phyloP scores from a whole-genome alignment of 352 stramenopile genomes.

The Pythium oligandrum region DNA sequence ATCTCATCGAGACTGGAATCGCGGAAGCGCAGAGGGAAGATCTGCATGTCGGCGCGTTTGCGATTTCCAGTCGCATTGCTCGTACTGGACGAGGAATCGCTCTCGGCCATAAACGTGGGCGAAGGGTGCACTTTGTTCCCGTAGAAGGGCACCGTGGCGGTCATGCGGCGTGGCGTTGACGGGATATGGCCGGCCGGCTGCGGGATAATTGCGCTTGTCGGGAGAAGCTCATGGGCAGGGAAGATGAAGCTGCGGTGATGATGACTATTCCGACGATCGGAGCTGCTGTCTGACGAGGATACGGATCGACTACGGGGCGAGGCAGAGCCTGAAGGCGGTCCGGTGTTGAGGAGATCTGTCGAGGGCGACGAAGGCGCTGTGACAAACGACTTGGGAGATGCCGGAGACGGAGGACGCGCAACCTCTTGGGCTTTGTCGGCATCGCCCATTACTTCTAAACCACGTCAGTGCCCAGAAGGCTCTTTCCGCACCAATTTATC shows the following conservation, averaged over 20 bases:
- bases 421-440: too few species aligned
- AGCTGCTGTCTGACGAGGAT: constrained; percentile 25
- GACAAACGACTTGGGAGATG: too few species aligned
- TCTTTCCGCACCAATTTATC: too few species aligned
- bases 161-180: constrained; percentile 14
- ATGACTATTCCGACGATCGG: constrained; percentile 22
- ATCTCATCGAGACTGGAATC: constrained; percentile 57
- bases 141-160: constrained; percentile 24
- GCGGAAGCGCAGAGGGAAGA: constrained; percentile 53
- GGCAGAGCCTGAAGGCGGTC: background rate
- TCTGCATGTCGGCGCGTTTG: constrained; percentile 41
- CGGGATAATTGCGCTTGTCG: constrained; percentile 34
- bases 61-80: background rate
- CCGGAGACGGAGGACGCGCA: too few species aligned
- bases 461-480: too few species aligned
- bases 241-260: constrained; percentile 39
- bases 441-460: too few species aligned
- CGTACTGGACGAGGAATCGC: too few species aligned
- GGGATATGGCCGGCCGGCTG: constrained; percentile 22
- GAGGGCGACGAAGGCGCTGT: too few species aligned
- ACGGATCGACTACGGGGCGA: constrained; percentile 10
- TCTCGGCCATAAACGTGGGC: background rate
- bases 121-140: constrained; percentile 29
- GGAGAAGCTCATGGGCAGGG: constrained; percentile 33
- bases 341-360: too few species aligned